Conservation (phyloP, 306 rosid species). For the Vigna radiata region DNA sequence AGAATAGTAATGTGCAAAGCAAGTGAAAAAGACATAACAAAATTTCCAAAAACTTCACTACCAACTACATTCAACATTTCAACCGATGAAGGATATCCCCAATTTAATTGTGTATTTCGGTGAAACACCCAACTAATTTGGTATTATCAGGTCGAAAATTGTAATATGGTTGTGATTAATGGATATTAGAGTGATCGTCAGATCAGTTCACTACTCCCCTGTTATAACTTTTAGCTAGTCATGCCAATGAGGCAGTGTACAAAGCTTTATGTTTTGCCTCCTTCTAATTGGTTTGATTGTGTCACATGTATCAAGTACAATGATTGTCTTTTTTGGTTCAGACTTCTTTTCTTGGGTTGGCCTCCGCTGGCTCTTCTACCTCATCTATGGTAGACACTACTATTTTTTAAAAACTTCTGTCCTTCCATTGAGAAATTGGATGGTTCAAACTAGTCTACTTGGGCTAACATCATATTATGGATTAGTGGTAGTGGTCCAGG, state of each 20-base stretch:
- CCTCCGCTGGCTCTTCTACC: too few relatives aligned
- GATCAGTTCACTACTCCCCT: not conserved
- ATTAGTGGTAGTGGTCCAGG: too few relatives aligned
- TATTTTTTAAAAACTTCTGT: too few relatives aligned
- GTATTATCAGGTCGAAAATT: not conserved
- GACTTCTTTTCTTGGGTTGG: too few relatives aligned
- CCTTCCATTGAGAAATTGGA: too few relatives aligned
- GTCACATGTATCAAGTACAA: too few relatives aligned
- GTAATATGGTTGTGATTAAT: not conserved
- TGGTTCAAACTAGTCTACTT: too few relatives aligned
- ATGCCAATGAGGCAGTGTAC: not conserved
- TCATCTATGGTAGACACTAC: too few relatives aligned
- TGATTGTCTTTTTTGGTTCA: too few relatives aligned
- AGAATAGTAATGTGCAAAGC: conserved; percentile 8
- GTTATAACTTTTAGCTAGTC: not conserved
- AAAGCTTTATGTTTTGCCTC: not conserved
- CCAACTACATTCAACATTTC: conserved; percentile 1
- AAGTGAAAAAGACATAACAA: conserved; percentile 18
- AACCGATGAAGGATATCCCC: not conserved
- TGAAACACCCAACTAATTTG: not conserved
- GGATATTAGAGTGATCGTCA: not conserved
- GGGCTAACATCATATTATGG: too few relatives aligned
- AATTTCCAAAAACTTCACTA: not conserved
- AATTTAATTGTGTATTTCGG: conserved; percentile 12
- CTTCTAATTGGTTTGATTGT: too few relatives aligned